Conservation (phyloP, 2,329 filamentous ascomycete genomes). For the Elsinoe batatas region DNA sequence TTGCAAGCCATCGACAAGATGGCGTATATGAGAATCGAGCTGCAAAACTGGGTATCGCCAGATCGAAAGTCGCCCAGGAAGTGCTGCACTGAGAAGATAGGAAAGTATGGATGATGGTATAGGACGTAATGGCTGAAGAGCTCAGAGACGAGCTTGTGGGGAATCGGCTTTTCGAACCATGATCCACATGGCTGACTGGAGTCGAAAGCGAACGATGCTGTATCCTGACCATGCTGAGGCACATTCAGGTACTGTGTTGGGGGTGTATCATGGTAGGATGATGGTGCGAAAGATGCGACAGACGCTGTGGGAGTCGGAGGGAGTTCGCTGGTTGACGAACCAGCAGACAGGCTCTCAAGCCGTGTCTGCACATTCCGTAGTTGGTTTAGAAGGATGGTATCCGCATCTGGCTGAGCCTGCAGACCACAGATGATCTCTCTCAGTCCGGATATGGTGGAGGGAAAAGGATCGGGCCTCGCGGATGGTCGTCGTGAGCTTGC, state of each 20-base stretch:
- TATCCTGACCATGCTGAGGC: background rate
- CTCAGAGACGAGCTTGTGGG: constrained; percentile 28
- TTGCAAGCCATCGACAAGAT: constrained; percentile 26
- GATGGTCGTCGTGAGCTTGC: constrained; percentile 30
- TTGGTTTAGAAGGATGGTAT: constrained; percentile 34
- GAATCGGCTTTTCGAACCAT: constrained; percentile 26
- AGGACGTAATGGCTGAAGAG: constrained; percentile 27
- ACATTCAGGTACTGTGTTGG: constrained; percentile 4
- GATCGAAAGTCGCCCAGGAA: constrained; percentile 57
- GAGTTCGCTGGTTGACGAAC: background rate
- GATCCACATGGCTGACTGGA: constrained; percentile 8
- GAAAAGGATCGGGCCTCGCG: constrained; percentile 27
- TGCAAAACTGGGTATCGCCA: constrained; percentile 56
- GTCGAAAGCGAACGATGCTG: background rate
- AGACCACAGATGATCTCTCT: constrained; percentile 36
- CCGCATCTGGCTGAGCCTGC: constrained; percentile 35
- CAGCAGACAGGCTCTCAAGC: constrained; percentile 12
- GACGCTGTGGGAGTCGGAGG: background rate
- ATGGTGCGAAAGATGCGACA: background rate
- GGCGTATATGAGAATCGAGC: constrained; percentile 33
- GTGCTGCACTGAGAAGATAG: constrained; percentile 60
- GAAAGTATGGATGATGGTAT: constrained; percentile 67
- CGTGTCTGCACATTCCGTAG: constrained; percentile 28
- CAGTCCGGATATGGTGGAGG: constrained; percentile 21
- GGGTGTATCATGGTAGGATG: constrained; percentile 1